These are phyloP conservation scores for Paecilomyces sp. DNA, from an alignment of 2,329 filamentous ascomycete genomes.

Conservation along the genomic window DNA sequence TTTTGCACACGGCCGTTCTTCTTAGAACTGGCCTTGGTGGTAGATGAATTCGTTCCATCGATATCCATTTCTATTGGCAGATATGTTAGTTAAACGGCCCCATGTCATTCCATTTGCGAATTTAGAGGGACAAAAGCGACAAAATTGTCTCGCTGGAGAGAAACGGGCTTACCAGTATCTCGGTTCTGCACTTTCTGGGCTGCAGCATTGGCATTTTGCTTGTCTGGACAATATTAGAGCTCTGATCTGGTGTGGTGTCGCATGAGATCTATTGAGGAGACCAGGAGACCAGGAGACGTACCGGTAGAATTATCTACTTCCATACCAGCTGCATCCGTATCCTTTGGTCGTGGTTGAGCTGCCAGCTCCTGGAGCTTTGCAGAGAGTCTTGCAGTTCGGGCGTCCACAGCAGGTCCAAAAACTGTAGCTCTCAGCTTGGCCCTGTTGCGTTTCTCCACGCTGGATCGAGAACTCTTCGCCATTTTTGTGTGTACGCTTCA, in stretches of 20 bases:
- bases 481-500: conserved; percentile 44
- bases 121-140: not conserved
- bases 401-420: conserved; percentile 75
- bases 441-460: conserved; percentile 75
- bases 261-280: not conserved
- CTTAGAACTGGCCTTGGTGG: conserved; percentile 17
- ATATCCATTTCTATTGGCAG: conserved; percentile 32
- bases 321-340: conserved; percentile 37
- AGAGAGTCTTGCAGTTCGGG: conserved; percentile 73
- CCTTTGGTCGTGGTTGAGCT: conserved; percentile 62
- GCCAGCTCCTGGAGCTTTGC: conserved; percentile 78
- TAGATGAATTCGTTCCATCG: conserved; percentile 16
- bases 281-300: not conserved
- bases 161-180: not conserved
- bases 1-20: conserved; percentile 31
- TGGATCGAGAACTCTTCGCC: conserved; percentile 82
- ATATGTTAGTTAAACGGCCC: not conserved
- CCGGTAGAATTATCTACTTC: conserved; percentile 13
- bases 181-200: not conserved
- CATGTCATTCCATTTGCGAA: conserved; percentile 6
- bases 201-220: not conserved
- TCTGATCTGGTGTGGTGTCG: not conserved
- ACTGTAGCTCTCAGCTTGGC: conserved; percentile 69
- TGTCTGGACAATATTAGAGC: not conserved
- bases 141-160: not conserved